phyloP scores from a whole-genome alignment of 2,329 filamentous ascomycete genomes.

The Gnomoniopsis sp. region DNA sequence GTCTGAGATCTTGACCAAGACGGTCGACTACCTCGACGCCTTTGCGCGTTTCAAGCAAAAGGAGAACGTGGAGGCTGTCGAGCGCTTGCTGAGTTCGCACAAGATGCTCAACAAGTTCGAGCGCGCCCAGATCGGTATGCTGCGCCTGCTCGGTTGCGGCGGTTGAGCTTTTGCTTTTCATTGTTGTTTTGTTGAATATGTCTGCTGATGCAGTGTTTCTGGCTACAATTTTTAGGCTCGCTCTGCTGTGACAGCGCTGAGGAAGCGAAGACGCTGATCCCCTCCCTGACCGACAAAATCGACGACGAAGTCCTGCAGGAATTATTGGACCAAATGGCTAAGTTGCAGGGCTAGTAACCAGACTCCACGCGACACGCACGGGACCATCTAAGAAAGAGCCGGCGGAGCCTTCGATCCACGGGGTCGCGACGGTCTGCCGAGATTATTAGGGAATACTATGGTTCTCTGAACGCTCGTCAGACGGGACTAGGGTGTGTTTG shows the following conservation, averaged over 20 bases:
- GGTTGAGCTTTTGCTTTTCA: neutral
- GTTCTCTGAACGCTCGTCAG: neutral
- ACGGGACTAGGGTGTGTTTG: neutral
- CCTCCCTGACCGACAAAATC: slow-evolving; percentile 85
- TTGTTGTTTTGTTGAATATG: neutral
- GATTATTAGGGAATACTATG: neutral
- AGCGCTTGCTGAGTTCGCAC: slow-evolving; percentile 76
- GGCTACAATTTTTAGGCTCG: slow-evolving; percentile 57
- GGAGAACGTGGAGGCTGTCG: slow-evolving; percentile 92
- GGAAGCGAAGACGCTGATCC: slow-evolving; percentile 94
- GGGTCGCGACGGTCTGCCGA: neutral
- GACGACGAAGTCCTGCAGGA: slow-evolving; percentile 83
- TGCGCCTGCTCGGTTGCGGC: slow-evolving; percentile 22
- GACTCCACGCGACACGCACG: neutral
- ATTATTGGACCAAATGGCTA: slow-evolving; percentile 85
- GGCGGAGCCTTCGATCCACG: neutral
- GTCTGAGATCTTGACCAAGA: slow-evolving; percentile 82
- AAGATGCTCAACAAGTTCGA: slow-evolving; percentile 87
- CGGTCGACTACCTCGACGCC: slow-evolving; percentile 86
- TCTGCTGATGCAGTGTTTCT: slow-evolving; percentile 9
- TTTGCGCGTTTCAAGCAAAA: slow-evolving; percentile 96
- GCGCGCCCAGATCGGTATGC: slow-evolving; percentile 80
- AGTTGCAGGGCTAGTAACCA: slow-evolving; percentile 50
- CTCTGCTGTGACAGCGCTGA: slow-evolving; percentile 90
- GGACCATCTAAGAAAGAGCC: neutral